Evolutionary conservation across 768 basidiomycete genomes (phyloP).

Genomic region (Scleroderma citrinum): DNA sequence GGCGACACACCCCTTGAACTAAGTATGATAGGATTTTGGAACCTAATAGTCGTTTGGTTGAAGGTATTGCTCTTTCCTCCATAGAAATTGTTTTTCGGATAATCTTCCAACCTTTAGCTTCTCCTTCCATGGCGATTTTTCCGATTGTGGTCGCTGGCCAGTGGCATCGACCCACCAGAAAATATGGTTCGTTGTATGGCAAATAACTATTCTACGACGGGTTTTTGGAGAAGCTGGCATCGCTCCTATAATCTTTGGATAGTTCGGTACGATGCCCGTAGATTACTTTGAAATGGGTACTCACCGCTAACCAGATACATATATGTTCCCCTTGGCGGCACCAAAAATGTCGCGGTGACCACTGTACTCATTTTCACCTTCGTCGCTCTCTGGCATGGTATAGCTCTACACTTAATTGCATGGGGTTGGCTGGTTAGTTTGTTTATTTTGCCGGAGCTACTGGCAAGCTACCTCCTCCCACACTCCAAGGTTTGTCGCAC

Average conservation of each 20-base stretch:
- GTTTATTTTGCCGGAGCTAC: conserved; percentile 84
- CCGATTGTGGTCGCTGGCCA: conserved; percentile 84
- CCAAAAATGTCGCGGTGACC: conserved; percentile 49
- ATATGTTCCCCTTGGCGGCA: conserved; percentile 88
- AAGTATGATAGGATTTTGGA: conserved; percentile 95
- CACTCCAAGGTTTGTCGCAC: conserved; percentile 46
- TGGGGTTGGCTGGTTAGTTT: conserved; percentile 97
- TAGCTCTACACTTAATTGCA: conserved; percentile 78
- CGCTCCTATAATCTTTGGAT: conserved; percentile 95
- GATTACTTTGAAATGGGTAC: background rate
- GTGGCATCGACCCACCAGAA: conserved; percentile 91
- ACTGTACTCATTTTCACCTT: conserved; percentile 87
- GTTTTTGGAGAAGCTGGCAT: conserved; percentile 98
- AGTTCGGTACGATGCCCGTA: conserved; percentile 50
- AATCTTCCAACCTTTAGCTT: conserved; percentile 44
- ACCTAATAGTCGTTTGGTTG: conserved; percentile 91
- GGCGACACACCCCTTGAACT: conserved; percentile 76
- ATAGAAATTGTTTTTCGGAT: background rate
- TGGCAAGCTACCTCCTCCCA: conserved; percentile 56
- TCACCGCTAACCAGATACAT: conserved; percentile 62
- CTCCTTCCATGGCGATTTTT: conserved; percentile 96
- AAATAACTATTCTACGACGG: conserved; percentile 89
- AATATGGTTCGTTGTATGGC: conserved; percentile 99
- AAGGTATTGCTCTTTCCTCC: conserved; percentile 51
- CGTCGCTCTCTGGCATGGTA: conserved; percentile 96